Evolutionary conservation across 352 stramenopile genomes (phyloP).

Genomic region (Phytopythium aichiense): DNA sequence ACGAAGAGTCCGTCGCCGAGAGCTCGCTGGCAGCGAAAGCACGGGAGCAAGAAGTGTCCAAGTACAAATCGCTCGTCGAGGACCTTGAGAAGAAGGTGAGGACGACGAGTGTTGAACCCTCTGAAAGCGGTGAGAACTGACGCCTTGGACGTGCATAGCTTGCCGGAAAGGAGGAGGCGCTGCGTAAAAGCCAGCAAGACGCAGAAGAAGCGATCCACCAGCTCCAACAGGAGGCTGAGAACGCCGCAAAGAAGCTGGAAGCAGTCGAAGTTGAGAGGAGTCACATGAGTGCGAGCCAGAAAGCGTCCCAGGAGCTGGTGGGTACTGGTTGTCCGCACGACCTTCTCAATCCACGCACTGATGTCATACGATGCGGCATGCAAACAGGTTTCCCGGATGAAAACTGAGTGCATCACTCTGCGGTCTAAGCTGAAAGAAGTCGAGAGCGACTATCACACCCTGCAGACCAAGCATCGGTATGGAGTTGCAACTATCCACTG

Average conservation of each 20-base stretch:
- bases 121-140: neutral
- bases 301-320: slow-evolving; percentile 60
- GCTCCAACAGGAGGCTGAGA: slow-evolving; percentile 47
- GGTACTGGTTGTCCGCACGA: slow-evolving; percentile 1
- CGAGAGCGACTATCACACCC: slow-evolving; percentile 66
- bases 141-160: slow-evolving; percentile 17
- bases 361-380: neutral
- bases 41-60: slow-evolving; percentile 46
- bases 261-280: slow-evolving; percentile 53
- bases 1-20: slow-evolving; percentile 14
- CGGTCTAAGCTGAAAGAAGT: slow-evolving; percentile 75
- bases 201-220: slow-evolving; percentile 49
- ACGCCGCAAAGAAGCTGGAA: slow-evolving; percentile 36
- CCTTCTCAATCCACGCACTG: neutral
- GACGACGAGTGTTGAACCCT: neutral
- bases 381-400: slow-evolving; percentile 52
- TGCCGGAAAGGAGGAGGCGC: slow-evolving; percentile 36
- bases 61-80: slow-evolving; percentile 28
- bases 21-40: slow-evolving; percentile 29
- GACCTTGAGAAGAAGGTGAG: slow-evolving; percentile 49
- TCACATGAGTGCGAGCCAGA: slow-evolving; percentile 37
- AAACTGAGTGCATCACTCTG: slow-evolving; percentile 57
- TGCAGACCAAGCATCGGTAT: slow-evolving; percentile 73
- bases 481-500: neutral
- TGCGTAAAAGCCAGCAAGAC: slow-evolving; percentile 30